Conservation (phyloP, 2,329 filamentous ascomycete genomes). For the Colletotrichum viniferum region DNA sequence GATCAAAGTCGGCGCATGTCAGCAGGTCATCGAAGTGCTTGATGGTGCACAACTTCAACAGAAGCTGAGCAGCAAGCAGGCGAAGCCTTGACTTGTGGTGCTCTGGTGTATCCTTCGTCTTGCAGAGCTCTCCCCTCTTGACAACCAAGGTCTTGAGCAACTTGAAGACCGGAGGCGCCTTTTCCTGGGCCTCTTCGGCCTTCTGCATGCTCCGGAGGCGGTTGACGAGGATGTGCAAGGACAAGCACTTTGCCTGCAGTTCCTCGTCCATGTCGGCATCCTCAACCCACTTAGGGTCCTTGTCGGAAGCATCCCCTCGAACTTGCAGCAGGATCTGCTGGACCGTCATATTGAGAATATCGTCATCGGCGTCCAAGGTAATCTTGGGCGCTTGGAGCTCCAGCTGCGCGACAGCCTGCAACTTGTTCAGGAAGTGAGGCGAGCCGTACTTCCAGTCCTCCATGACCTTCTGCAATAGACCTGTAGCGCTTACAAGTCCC, state of each 20-base stretch:
- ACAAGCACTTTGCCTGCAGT: constrained; percentile 81
- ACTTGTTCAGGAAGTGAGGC: constrained; percentile 75
- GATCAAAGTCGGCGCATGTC: constrained; percentile 76
- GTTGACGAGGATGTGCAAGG: constrained; percentile 86
- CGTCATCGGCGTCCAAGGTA: constrained; percentile 74
- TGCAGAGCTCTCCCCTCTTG: constrained; percentile 80
- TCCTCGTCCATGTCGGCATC: constrained; percentile 77
- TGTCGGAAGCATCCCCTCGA: constrained; percentile 62
- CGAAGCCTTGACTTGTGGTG: constrained; percentile 82
- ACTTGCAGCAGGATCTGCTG: constrained; percentile 76
- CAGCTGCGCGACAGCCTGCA: constrained; percentile 75
- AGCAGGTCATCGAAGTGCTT: constrained; percentile 79
- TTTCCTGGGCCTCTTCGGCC: constrained; percentile 56
- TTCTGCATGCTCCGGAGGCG: constrained; percentile 69
- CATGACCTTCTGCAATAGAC: constrained; percentile 77
- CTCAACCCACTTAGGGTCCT: constrained; percentile 69
- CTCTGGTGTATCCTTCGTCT: constrained; percentile 74
- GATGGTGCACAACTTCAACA: constrained; percentile 82
- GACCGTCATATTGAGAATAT: constrained; percentile 79
- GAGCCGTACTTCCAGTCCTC: constrained; percentile 76
- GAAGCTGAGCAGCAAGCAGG: constrained; percentile 78
- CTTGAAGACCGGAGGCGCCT: constrained; percentile 74
- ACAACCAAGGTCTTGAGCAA: constrained; percentile 78
- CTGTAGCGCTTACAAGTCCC: constrained; percentile 80
- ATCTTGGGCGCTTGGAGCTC: constrained; percentile 76